Evolutionary conservation across 139 green algal species (phyloP).

Genomic region (Chlamydomonas applanata): DNA sequence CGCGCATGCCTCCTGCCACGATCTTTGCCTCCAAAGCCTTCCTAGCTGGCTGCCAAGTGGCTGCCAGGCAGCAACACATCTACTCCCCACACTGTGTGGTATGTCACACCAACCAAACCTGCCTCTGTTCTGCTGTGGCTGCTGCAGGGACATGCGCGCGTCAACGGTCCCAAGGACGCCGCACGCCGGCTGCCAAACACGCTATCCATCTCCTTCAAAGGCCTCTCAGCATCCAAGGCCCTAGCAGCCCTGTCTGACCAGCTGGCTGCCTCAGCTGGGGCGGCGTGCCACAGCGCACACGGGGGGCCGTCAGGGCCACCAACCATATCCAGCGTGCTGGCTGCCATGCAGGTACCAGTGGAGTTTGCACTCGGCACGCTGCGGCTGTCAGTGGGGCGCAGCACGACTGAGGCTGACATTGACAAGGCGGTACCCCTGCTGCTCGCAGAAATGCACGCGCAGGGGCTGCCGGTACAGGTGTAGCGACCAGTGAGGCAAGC

Average conservation of each 20-base stretch:
- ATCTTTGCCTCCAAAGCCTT: no score
- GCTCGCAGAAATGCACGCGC: constrained; percentile 15
- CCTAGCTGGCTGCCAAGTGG: no score
- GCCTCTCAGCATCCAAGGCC: constrained; percentile 33
- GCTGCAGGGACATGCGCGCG: constrained; percentile 24
- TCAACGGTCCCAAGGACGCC: constrained; percentile 62
- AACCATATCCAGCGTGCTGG: constrained; percentile 39
- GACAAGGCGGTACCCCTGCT: constrained; percentile 50
- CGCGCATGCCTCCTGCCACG: no score
- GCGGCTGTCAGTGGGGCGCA: constrained; percentile 64
- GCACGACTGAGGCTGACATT: constrained; percentile 65
- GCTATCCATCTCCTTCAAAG: constrained; percentile 68
- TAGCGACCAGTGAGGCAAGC: no score
- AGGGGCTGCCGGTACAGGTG: constrained; percentile 9
- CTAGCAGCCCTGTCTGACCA: constrained; percentile 44
- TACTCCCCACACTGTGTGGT: background rate
- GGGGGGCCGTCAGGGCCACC: constrained; percentile 16
- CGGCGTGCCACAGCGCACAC: constrained; percentile 61
- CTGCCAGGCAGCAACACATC: no score
- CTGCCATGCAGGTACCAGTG: constrained; percentile 27
- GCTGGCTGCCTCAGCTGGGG: constrained; percentile 67
- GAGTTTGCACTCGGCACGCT: constrained; percentile 69
- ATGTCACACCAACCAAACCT: no score
- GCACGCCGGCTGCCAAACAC: constrained; percentile 73
- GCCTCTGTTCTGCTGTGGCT: no score